Percentiles rank a stretch among this genome's conserved stretches.
These are phyloP conservation scores for Monosporascus sp. DNA, from an alignment of 2,329 filamentous ascomycete species.

Conservation along the genomic window DNA sequence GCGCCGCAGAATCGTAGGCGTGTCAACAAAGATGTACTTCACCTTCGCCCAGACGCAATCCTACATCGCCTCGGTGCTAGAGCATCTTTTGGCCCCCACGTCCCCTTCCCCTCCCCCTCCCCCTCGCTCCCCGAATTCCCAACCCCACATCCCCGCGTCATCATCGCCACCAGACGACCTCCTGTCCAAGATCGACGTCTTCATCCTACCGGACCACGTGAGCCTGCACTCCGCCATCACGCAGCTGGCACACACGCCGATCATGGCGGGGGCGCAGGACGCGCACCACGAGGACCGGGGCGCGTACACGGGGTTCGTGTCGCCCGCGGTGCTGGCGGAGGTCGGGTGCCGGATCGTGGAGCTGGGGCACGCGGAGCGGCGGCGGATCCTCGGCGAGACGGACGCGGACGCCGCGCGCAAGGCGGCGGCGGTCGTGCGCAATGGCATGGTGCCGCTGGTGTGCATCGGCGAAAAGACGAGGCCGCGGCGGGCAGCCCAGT, in stretches of 20 bases:
- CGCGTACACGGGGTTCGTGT: slow-evolving; percentile 74
- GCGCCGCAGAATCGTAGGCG: slow-evolving; percentile 62
- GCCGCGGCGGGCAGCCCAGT: background rate
- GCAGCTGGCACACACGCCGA: slow-evolving; percentile 38
- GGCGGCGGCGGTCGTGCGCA: slow-evolving; percentile 60
- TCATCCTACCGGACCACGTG: slow-evolving; percentile 74
- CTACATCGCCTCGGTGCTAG: slow-evolving; percentile 47
- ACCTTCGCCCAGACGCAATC: slow-evolving; percentile 55
- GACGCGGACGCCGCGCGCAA: slow-evolving; percentile 63
- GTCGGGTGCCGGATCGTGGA: slow-evolving; percentile 70
- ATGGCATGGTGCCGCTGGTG: slow-evolving; percentile 70
- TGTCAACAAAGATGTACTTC: slow-evolving; percentile 80
- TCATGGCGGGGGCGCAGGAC: slow-evolving; percentile 72
- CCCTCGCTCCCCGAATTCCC: slow-evolving; percentile 10
- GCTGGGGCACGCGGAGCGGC: slow-evolving; percentile 75
- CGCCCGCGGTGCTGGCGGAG: slow-evolving; percentile 59
- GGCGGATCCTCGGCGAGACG: slow-evolving; percentile 68
- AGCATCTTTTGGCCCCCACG: slow-evolving; percentile 36
- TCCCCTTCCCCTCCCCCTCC: slow-evolving; percentile 24
- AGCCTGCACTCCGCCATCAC: slow-evolving; percentile 51
- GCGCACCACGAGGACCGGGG: slow-evolving; percentile 64
- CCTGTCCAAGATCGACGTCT: slow-evolving; percentile 39
- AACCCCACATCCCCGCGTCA: no score
- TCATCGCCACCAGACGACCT: slow-evolving; percentile 6
- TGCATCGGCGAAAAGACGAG: slow-evolving; percentile 69